Conservation (phyloP, 2,329 filamentous ascomycete genomes). For the Knufia petricola region DNA sequence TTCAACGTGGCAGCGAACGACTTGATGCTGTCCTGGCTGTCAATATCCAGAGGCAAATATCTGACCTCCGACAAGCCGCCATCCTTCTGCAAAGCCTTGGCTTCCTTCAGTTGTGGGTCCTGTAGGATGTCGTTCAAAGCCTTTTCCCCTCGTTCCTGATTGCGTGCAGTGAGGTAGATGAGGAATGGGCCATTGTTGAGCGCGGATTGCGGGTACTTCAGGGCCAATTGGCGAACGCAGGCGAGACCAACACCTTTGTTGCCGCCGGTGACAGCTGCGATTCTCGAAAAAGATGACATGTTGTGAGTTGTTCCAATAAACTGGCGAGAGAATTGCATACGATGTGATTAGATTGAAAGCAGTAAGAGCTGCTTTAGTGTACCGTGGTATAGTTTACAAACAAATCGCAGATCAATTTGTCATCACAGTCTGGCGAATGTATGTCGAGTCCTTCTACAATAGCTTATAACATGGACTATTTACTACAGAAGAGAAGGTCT, state of each 20-base stretch:
- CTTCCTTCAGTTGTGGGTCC: constrained; percentile 37
- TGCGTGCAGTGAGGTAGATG: constrained; percentile 47
- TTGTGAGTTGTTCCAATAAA: not conserved
- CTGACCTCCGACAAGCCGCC: constrained; percentile 39
- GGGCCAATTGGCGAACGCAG: constrained; percentile 44
- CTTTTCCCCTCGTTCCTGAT: constrained; percentile 38
- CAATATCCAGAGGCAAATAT: constrained; percentile 42
- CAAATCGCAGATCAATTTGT: not conserved
- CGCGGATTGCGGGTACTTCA: constrained; percentile 43
- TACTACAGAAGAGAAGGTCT: too few relatives aligned
- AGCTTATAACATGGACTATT: too few relatives aligned
- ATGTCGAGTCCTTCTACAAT: too few relatives aligned
- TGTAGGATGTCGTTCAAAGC: constrained; percentile 36
- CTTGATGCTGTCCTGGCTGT: constrained; percentile 35
- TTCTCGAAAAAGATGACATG: constrained; percentile 26
- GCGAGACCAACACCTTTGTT: constrained; percentile 43
- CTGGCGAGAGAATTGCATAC: not conserved
- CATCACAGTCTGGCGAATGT: not conserved
- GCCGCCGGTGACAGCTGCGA: constrained; percentile 47
- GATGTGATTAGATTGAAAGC: not conserved
- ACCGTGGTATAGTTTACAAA: not conserved
- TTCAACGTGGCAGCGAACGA: constrained; percentile 35
- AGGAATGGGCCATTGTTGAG: constrained; percentile 40
- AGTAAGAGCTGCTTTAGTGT: not conserved
- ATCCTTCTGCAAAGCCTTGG: constrained; percentile 36